Evolutionary conservation across 345 rosid species (phyloP), one percentile per base, ranked within the genome.

Genomic region (Salix purpurea): DNA sequence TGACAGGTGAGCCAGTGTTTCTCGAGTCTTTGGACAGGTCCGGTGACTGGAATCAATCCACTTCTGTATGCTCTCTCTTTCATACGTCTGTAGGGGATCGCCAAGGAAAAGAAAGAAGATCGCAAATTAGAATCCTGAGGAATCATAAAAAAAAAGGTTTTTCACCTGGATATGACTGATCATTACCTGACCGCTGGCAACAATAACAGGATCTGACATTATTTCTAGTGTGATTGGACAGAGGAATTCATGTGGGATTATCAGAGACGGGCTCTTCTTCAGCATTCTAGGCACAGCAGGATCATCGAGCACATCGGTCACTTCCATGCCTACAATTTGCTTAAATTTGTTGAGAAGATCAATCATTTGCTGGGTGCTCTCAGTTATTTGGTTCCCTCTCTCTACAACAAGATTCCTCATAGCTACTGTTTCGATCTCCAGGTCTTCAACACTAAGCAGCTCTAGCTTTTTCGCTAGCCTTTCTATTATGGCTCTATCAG

Each of bases 171-270:
- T 44, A 23, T 24, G 72, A 42, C 34, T 14, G 48, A n/a, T n/a
- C n/a, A n/a, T 72, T 73, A 93, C 98, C 98, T 90, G 97, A 76
- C 98, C 97, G 70, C 85, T 84, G 4, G 95, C 89, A 39, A 94
- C 81, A 18, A 90, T 90, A 58, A 94, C 95, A 13, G 98, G 98
- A 65, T 94, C 94, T 7, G 72, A 82, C 92, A 94, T 94, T 32
- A 94, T 87, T 72, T 91, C 94, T 5, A 91, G 90, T 0, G 97
- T 88, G 74, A 94, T 91, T 7, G 97, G 97, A 74, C 95, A 90
- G 67, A 89, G 85, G 79, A 91, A 94, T 77, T 91, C 98, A 36
- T 87, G 84, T 23, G 98, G 98, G 72, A 94, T 87, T 32, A 87
- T 65, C 24, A 87, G 69, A 67, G 96, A 90, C 0, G 74, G 83